Evolutionary conservation across 2,329 filamentous ascomycete species (phyloP).

Genomic region (Penicillium sp.): DNA sequence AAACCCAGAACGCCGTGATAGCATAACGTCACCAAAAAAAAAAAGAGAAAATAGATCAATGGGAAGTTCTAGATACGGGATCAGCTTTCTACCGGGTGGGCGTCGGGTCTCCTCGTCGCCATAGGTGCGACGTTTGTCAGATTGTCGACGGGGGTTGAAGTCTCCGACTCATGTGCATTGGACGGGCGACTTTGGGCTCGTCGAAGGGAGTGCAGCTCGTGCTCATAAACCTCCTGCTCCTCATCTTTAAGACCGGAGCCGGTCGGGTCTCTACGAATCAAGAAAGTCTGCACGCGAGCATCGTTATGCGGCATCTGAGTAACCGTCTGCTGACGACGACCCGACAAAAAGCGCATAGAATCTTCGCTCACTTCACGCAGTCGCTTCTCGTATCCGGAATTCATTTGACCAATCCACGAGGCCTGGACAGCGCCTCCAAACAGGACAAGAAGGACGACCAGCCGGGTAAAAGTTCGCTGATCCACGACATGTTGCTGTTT

Average conservation of each 20-base stretch:
- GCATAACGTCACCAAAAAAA: too few species aligned
- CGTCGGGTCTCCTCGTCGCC: not conserved
- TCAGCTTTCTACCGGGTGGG: not conserved
- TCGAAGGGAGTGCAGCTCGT: constrained; percentile 23
- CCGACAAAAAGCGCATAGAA: constrained; percentile 52
- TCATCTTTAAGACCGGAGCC: constrained; percentile 42
- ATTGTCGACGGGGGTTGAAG: too few species aligned
- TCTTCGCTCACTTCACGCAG: constrained; percentile 61
- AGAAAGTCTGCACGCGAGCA: constrained; percentile 68
- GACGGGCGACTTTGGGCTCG: not conserved
- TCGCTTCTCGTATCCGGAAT: constrained; percentile 58
- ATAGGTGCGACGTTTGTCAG: too few species aligned
- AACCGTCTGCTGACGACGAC: constrained; percentile 47
- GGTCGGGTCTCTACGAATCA: constrained; percentile 63
- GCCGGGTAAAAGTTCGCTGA: constrained; percentile 68
- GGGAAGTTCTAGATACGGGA: too few species aligned
- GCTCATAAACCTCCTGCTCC: constrained; percentile 38
- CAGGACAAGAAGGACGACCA: constrained; percentile 65
- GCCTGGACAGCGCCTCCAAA: constrained; percentile 68
- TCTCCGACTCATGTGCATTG: not conserved
- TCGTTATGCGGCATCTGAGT: constrained; percentile 45
- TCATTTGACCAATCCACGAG: constrained; percentile 59
- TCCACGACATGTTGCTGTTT: constrained; percentile 55
- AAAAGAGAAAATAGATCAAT: too few species aligned
- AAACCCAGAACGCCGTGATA: too few species aligned